These are phyloP conservation scores for Datisca glomerata DNA, from an alignment of 306 rosid genomes.

Conservation along the genomic window DNA sequence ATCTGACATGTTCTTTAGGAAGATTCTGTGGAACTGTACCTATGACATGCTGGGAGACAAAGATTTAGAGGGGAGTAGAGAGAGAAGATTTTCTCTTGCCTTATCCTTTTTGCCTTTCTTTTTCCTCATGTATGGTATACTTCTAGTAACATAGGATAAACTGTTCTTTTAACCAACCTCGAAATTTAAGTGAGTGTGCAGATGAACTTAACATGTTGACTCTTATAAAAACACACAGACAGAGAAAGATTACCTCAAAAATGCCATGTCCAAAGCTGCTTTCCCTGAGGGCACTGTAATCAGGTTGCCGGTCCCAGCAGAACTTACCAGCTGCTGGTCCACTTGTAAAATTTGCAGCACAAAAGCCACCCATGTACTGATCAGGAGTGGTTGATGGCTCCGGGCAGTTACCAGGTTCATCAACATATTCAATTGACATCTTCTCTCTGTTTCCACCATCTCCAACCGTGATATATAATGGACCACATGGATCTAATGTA, in stretches of 20 bases:
- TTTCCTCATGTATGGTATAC: too few relatives aligned
- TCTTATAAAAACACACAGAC: too few relatives aligned
- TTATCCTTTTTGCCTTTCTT: too few relatives aligned
- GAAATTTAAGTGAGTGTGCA: too few relatives aligned
- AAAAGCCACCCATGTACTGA: slow-evolving; percentile 38
- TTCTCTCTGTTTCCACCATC: slow-evolving; percentile 88
- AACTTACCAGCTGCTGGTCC: slow-evolving; percentile 53
- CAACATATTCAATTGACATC: slow-evolving; percentile 46
- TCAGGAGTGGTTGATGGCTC: slow-evolving; percentile 40
- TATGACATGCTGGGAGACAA: too few relatives aligned
- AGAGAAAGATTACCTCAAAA: slow-evolving; percentile 61
- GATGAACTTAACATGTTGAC: too few relatives aligned
- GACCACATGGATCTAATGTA: slow-evolving; percentile 69
- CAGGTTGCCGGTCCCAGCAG: slow-evolving; percentile 73
- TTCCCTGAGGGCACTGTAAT: slow-evolving; percentile 64
- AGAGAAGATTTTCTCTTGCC: too few relatives aligned
- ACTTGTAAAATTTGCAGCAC: slow-evolving; percentile 48
- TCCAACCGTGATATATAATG: slow-evolving; percentile 61
- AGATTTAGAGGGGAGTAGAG: too few relatives aligned
- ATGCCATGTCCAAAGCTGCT: slow-evolving; percentile 76
- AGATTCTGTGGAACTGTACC: too few relatives aligned
- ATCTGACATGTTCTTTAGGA: too few relatives aligned
- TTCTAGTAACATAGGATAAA: too few relatives aligned
- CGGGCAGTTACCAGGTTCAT: slow-evolving; percentile 58
- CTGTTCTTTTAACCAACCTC: too few relatives aligned